These are phyloP conservation scores for Apiospora rasikravindrae DNA, from an alignment of 2,329 filamentous ascomycete species.

Conservation along the genomic window DNA sequence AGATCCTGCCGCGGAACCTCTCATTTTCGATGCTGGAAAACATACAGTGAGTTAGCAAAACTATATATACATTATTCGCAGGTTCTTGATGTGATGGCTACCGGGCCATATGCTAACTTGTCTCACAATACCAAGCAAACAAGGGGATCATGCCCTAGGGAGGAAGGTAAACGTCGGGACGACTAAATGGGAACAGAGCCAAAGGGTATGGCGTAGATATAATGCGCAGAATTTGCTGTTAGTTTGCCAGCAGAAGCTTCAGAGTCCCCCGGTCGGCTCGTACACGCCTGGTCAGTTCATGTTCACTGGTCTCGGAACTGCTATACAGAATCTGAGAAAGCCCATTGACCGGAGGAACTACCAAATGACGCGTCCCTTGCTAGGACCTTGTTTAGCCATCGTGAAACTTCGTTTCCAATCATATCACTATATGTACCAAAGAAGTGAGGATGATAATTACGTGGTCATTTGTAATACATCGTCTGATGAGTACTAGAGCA, in stretches of 20 bases:
- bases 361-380: background rate
- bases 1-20: background rate
- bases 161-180: background rate
- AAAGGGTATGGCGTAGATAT: background rate
- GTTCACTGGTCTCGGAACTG: background rate
- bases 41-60: background rate
- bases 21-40: background rate
- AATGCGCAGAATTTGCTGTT: background rate
- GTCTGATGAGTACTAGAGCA: background rate
- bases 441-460: background rate
- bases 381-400: background rate
- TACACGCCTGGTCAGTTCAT: no score
- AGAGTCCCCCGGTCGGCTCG: background rate
- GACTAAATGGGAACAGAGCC: background rate
- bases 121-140: background rate
- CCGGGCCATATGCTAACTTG: background rate
- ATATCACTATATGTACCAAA: background rate
- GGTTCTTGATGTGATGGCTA: background rate
- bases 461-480: background rate
- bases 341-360: background rate
- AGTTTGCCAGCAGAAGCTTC: background rate
- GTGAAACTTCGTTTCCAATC: background rate
- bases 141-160: background rate
- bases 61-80: no score
- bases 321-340: background rate